Evolutionary conservation across 108 stramenopile genomes (phyloP).

Genomic region (Skeletonema tropicum): DNA sequence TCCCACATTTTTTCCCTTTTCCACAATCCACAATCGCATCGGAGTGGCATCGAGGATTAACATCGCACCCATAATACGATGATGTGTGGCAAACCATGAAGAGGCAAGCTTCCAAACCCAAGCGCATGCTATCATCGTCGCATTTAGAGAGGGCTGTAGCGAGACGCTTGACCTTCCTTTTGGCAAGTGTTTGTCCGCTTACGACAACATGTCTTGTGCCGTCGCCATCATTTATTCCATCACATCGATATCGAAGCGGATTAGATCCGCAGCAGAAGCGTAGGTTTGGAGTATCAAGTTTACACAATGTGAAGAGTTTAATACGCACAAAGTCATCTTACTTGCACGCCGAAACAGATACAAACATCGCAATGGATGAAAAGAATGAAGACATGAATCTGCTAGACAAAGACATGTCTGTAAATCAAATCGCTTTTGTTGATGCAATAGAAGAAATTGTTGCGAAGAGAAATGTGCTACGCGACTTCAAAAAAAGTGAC

Average conservation of each 20-base stretch:
- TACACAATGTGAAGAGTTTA: background rate
- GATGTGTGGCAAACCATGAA: background rate
- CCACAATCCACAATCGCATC: too few species aligned
- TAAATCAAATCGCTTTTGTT: slow-evolving; percentile 11
- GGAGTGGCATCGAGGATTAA: too few species aligned
- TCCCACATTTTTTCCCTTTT: too few species aligned
- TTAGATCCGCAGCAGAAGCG: background rate
- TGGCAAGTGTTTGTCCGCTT: background rate
- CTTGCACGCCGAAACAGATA: background rate
- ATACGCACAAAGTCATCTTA: background rate
- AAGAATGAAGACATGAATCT: background rate
- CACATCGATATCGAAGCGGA: background rate
- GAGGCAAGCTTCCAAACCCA: background rate
- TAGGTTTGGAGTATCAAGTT: background rate
- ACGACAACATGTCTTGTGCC: background rate
- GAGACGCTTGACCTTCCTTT: background rate
- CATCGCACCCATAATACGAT: too few species aligned
- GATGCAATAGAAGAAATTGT: slow-evolving; percentile 34
- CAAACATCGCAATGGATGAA: background rate
- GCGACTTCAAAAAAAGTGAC: slow-evolving; percentile 39
- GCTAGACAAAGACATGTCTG: background rate
- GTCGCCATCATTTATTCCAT: background rate
- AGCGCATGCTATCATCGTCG: slow-evolving; percentile 3
- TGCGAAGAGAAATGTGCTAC: slow-evolving; percentile 40
- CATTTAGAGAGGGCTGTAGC: background rate